Conservation (phyloP, 495 filamentous ascomycete species). For the Xylaria bambusicola region DNA sequence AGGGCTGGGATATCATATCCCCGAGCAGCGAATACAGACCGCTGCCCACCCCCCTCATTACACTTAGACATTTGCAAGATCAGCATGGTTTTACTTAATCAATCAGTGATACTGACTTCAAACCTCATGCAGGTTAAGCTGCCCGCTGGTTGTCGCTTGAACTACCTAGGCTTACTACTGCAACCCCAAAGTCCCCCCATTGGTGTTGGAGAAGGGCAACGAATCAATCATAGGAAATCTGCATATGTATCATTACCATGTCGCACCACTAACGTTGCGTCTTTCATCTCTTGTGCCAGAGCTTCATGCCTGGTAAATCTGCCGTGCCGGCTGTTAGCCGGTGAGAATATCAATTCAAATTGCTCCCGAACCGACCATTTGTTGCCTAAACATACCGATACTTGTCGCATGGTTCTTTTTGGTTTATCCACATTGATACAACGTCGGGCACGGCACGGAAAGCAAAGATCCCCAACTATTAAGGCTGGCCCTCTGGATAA, state of each 20-base stretch:
- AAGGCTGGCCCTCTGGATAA: neutral
- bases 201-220: neutral
- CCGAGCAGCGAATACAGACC: conserved; percentile 1
- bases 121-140: conserved; percentile 3
- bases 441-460: conserved; percentile 2
- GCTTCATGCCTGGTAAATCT: neutral
- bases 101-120: conserved; percentile 1
- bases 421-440: conserved; percentile 3
- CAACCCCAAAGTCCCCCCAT: neutral
- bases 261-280: neutral
- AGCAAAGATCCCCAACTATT: neutral
- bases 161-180: conserved; percentile 10
- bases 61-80: neutral
- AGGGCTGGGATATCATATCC: neutral
- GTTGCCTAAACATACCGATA: neutral
- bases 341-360: neutral
- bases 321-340: neutral
- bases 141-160: neutral
- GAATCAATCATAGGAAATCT: neutral
- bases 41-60: neutral
- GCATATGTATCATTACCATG: neutral
- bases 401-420: neutral
- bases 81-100: neutral
- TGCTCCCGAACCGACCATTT: neutral
- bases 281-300: neutral